Evolutionary conservation across 805 yeast genomes (phyloP).

Genomic region (Hermanozyma aechmeae): DNA sequence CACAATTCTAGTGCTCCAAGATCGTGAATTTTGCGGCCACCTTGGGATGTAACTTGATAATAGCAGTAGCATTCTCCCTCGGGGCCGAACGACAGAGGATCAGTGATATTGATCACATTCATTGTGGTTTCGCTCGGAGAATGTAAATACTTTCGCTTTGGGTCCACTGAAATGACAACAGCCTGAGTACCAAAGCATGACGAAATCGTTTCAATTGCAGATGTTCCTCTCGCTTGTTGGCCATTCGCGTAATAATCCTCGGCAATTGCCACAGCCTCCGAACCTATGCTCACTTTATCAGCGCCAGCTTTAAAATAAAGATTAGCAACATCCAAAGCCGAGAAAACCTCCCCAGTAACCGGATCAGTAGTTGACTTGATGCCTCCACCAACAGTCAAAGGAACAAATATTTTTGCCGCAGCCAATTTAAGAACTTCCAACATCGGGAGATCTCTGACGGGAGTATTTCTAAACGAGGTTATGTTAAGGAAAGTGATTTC

Average conservation of each 20-base stretch:
- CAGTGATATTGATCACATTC: slow-evolving; percentile 51
- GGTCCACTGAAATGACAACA: slow-evolving; percentile 97
- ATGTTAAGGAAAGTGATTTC: slow-evolving; percentile 92
- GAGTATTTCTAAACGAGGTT: slow-evolving; percentile 92
- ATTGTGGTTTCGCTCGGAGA: slow-evolving; percentile 53
- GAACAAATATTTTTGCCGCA: slow-evolving; percentile 89
- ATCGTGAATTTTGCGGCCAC: slow-evolving; percentile 83
- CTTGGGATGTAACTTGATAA: slow-evolving; percentile 93
- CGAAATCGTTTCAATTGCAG: slow-evolving; percentile 92
- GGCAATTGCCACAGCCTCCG: slow-evolving; percentile 92
- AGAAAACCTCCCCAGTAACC: slow-evolving; percentile 56
- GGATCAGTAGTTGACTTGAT: slow-evolving; percentile 87
- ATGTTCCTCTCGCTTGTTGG: slow-evolving; percentile 51
- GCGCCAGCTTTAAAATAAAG: slow-evolving; percentile 95
- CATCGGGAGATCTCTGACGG: slow-evolving; percentile 92
- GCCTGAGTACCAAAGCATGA: slow-evolving; percentile 93
- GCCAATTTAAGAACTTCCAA: slow-evolving; percentile 74
- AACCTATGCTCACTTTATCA: slow-evolving; percentile 95
- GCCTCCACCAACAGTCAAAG: slow-evolving; percentile 98
- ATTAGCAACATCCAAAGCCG: slow-evolving; percentile 87
- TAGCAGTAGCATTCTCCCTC: slow-evolving; percentile 83
- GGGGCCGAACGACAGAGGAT: slow-evolving; percentile 55
- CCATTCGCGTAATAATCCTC: slow-evolving; percentile 63
- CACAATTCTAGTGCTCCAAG: slow-evolving; percentile 88
- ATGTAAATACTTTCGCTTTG: slow-evolving; percentile 73